Evolutionary conservation across 2,329 filamentous ascomycete genomes (phyloP), one percentile per base, ranked within the genome.

Genomic region (Fusarium hainanense): DNA sequence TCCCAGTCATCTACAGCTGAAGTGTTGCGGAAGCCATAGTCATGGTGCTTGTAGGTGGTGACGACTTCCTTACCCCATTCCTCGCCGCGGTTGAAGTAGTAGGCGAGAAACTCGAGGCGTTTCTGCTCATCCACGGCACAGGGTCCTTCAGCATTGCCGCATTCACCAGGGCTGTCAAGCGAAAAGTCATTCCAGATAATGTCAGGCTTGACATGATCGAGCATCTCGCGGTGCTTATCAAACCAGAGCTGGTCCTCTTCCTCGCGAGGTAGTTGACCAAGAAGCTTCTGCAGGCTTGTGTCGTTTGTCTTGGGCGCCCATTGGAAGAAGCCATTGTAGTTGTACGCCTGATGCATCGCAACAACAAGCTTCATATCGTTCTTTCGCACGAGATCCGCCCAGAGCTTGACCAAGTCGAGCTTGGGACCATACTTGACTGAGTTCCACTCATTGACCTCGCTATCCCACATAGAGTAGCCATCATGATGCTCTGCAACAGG

Each of bases 181-280:
- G 59, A 64, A 21, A 64, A 64, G 18, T 64, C 61, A 6, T 64
- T 64, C 61, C 61, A 64, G 25, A 64, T 58, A 2, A 64, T 64
- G 18, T 64, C 61, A 2, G 61, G 61, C 25, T 58, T 59, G 2
- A 64, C 61, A 2, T 64, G 50, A 8, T 64, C 61, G 2, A 64
- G 12, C 61, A 64, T 64, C 30, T 64, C 61, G 3, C 61, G n/a
- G 3, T 64, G 61, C 4, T 64, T 64, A 6, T 58, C 59, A 0
- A 64, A 64, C 59, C 61, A 64, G 1, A 64, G 50, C 3, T 58
- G 25, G 3, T 64, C 61, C 7, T n/a, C 34, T 11, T 58, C 28
- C 0, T 64, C 27, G 1, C 61, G 28, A 1, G 59, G 46, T 0
- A 64, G n/a, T 7, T 64, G 59, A 0, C 61, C 61, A 0, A 64